phyloP scores from a whole-genome alignment of 73 alveolate species.

The Paramecium biaurelia region DNA sequence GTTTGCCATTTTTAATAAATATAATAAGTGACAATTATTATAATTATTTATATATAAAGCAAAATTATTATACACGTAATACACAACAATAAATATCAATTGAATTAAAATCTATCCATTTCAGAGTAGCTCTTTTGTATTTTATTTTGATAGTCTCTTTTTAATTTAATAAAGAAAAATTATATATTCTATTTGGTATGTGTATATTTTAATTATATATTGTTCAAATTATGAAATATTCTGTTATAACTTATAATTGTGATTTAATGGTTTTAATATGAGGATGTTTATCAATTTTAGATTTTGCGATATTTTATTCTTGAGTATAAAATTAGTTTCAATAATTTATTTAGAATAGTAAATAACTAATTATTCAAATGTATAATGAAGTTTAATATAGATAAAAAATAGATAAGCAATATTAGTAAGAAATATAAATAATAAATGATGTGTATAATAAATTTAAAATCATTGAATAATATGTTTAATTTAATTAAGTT shows the following conservation, averaged over 20 bases:
- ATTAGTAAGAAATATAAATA: background rate
- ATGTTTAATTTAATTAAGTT: conserved; percentile 21
- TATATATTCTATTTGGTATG: background rate
- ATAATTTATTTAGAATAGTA: background rate
- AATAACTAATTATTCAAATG: background rate
- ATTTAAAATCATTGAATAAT: conserved; percentile 13
- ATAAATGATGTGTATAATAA: background rate
- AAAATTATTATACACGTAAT: background rate
- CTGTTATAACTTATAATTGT: background rate
- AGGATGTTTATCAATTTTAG: background rate
- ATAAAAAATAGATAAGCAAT: too few relatives aligned
- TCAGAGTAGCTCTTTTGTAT: background rate
- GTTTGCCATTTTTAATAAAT: background rate
- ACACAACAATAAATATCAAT: background rate
- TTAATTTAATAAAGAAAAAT: too few relatives aligned
- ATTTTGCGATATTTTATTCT: background rate
- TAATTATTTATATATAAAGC: background rate
- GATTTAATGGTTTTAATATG: background rate
- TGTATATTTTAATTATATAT: background rate
- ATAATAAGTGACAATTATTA: background rate
- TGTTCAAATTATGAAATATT: background rate
- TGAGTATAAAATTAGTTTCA: background rate
- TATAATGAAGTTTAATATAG: too few relatives aligned
- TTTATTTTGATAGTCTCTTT: too few relatives aligned
- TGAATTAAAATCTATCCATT: background rate